Evolutionary conservation across 179 eudicot genomes (phyloP), one percentile per base, ranked within the genome.

Genomic region (Heliamphora pulchella): DNA sequence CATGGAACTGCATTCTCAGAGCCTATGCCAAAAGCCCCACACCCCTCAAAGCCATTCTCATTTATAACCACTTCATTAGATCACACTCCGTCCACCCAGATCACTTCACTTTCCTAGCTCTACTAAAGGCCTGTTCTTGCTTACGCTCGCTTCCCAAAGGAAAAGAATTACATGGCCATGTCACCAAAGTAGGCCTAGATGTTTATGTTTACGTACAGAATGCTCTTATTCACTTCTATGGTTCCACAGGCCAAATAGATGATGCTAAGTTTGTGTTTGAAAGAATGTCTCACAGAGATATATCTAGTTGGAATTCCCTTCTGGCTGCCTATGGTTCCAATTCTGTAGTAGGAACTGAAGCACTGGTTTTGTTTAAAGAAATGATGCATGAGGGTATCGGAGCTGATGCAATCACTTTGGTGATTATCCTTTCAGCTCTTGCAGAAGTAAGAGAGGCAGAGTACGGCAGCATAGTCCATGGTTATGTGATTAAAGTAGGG

Each of bases 21-120:
- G 71, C 82, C 71, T 80, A 75, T 9, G 69, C 80, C 77, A 77
- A 80, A 61, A 51, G 72, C 74, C 69, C 72, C 62, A 76, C 15
- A 75, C 83, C 85, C 80, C 69, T 57, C 71, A 41, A 69, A 65
- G 75, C 85, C 77, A 83, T 83, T 51, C 75, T 83, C 71, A 70
- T 76, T 1, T 83, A 80, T 71, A 79, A 83, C 51, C 77, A 61
- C 58, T 80, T 61, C 67, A 66, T 79, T 6, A 66, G 61, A 69
- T 54, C 73, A 3, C 65, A 58, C 69, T 71, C 74, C 1, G 61
- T 61, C 39, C 43, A 1, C 39, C 85, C 71, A 46, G 78, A 75
- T 66, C 65, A 82, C 48, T 69, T 31, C 66, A 69, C 85, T 69
- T 80, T 44, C 85, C 85, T 77, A 51, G 71, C 66, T 70, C 71